Conservation (phyloP, 352 stramenopile species). For the Phytophthora aleatoria region DNA sequence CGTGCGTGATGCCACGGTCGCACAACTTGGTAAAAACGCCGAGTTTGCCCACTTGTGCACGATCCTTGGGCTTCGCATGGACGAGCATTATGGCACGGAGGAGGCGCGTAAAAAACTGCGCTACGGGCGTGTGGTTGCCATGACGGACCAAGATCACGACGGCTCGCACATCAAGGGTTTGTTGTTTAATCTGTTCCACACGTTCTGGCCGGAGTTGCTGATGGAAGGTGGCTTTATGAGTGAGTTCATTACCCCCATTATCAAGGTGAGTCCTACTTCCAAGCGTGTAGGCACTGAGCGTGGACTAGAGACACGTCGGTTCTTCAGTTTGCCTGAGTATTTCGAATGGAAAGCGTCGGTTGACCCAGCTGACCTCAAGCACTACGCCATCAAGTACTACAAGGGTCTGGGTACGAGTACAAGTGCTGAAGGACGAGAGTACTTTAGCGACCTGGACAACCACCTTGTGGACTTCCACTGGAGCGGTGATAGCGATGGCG, state of each 20-base stretch:
- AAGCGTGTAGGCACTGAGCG: constrained; percentile 66
- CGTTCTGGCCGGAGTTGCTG: constrained; percentile 98
- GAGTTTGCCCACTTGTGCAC: constrained; percentile 96
- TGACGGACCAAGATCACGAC: constrained; percentile 99
- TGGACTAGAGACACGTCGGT: constrained; percentile 73
- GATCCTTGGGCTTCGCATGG: constrained; percentile 98
- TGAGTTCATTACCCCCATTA: constrained; percentile 99
- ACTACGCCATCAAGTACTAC: constrained; percentile 99
- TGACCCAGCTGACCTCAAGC: constrained; percentile 62
- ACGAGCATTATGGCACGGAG: constrained; percentile 92
- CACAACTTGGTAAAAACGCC: constrained; percentile 92
- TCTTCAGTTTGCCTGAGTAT: constrained; percentile 98
- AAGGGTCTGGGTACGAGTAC: constrained; percentile 99
- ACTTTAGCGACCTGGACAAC: constrained; percentile 96
- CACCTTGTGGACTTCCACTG: constrained; percentile 94
- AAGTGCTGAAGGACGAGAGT: constrained; percentile 96
- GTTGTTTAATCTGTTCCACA: constrained; percentile 99
- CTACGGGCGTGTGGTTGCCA: constrained; percentile 99
- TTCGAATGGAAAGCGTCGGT: constrained; percentile 92
- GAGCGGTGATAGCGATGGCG: constrained; percentile 71
- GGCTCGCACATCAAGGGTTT: constrained; percentile 99
- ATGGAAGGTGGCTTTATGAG: constrained; percentile 95
- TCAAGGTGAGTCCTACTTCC: constrained; percentile 92
- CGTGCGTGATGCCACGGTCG: constrained; percentile 84
- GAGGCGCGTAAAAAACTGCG: constrained; percentile 92